Conservation (phyloP, 2,329 filamentous ascomycete species). For the Colletotrichum horii region DNA sequence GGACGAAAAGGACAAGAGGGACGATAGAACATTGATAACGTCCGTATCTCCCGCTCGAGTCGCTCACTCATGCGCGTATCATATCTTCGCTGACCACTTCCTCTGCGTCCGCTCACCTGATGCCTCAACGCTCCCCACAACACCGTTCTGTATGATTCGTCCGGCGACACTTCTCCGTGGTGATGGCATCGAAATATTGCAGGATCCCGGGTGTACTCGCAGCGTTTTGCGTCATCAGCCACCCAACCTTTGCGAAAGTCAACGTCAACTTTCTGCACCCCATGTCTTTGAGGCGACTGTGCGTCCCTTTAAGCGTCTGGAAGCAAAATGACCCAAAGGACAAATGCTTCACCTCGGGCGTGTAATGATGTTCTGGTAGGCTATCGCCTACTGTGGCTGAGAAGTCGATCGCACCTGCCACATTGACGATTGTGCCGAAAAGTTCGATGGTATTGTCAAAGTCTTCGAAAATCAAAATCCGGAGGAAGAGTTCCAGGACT, state of each 20-base stretch:
- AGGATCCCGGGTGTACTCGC: neutral
- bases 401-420: neutral
- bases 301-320: accelerated
- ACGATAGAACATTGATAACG: neutral
- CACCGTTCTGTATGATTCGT: accelerated
- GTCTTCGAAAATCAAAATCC: accelerated
- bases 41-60: neutral
- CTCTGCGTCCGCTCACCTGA: neutral
- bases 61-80: neutral
- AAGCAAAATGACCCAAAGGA: neutral
- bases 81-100: neutral
- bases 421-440: accelerated
- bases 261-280: accelerated
- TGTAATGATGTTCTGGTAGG: accelerated
- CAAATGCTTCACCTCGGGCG: accelerated
- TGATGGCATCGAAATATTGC: accelerated
- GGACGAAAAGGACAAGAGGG: neutral
- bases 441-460: neutral
- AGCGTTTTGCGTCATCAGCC: neutral
- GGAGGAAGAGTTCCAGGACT: accelerated
- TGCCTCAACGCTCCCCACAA: neutral
- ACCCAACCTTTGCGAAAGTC: accelerated
- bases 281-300: accelerated
- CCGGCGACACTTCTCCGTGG: neutral
- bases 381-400: accelerated